Evolutionary conservation across 163 green algal genomes (phyloP).

Genomic region (Botryococcus braunii): DNA sequence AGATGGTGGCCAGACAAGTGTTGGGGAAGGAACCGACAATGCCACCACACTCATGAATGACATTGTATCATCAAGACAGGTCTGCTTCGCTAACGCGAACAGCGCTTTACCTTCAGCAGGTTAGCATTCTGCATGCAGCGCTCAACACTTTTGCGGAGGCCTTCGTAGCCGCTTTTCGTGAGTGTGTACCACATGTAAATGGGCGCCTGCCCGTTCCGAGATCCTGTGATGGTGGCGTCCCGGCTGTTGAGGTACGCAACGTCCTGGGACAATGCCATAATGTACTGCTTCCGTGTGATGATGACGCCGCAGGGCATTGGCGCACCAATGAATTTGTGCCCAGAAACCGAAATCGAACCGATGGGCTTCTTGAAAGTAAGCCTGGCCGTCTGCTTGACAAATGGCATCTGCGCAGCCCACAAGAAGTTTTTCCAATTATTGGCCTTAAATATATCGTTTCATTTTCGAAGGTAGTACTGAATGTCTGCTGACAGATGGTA

Average conservation of each 20-base stretch:
- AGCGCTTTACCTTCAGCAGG: conserved; percentile 64
- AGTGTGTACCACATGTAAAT: conserved; percentile 98
- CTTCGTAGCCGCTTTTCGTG: conserved; percentile 84
- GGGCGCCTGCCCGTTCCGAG: conserved; percentile 87
- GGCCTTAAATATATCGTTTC: no score
- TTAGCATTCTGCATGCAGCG: conserved; percentile 88
- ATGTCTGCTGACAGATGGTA: no score
- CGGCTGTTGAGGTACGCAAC: conserved; percentile 82
- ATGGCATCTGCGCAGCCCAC: conserved; percentile 78
- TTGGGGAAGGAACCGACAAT: no score
- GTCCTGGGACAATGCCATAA: conserved; percentile 44
- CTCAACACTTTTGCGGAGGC: conserved; percentile 87
- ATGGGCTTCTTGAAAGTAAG: conserved; percentile 97
- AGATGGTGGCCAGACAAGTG: no score
- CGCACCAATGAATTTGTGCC: conserved; percentile 93
- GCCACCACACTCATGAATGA: no score
- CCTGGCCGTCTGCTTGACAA: conserved; percentile 80
- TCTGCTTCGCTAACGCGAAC: no score
- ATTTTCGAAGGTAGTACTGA: no score
- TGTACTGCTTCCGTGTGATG: conserved; percentile 76
- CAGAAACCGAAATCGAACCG: conserved; percentile 76
- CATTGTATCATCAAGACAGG: no score
- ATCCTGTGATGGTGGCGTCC: conserved; percentile 96
- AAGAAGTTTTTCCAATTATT: no score
- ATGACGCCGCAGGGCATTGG: conserved; percentile 92